Conservation (phyloP, 129 eudicot species). For the Flaveria sonorensis region DNA sequence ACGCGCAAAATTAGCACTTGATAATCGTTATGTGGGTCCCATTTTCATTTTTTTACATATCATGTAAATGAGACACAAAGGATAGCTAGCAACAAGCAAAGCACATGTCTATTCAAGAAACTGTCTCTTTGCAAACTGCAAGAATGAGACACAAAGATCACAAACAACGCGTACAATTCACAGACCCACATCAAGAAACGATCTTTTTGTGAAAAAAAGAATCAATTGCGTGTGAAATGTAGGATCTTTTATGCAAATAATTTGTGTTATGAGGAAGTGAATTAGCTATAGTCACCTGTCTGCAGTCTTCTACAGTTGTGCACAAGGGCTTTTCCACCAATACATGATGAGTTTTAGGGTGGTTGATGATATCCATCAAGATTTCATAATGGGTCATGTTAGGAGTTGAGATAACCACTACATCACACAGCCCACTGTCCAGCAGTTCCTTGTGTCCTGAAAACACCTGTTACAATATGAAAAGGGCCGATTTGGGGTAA, state of each 20-base stretch:
- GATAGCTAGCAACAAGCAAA: no score
- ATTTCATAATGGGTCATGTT: constrained; percentile 95
- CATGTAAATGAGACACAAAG: not conserved
- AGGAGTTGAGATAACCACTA: constrained; percentile 81
- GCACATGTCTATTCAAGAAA: no score
- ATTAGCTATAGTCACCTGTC: constrained; percentile 48
- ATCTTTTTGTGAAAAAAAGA: not conserved
- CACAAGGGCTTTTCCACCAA: constrained; percentile 96
- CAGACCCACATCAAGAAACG: not conserved
- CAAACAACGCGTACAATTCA: no score
- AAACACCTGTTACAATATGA: constrained; percentile 56
- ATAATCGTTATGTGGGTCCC: not conserved
- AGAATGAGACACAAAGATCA: not conserved
- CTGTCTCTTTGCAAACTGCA: not conserved
- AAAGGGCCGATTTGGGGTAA: no score
- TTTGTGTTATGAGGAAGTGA: constrained; percentile 1
- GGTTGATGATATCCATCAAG: constrained; percentile 81
- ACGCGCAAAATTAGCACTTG: not conserved
- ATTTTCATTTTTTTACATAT: not conserved
- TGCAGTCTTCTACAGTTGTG: constrained; percentile 81
- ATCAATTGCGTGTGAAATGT: not conserved
- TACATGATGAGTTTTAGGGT: constrained; percentile 87
- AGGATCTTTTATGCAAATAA: not conserved
- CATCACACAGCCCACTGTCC: constrained; percentile 90
- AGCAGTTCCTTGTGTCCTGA: constrained; percentile 76